Conservation (phyloP, 371 early-diverging fungal genomes). For the Dentiscutata heterogama region DNA sequence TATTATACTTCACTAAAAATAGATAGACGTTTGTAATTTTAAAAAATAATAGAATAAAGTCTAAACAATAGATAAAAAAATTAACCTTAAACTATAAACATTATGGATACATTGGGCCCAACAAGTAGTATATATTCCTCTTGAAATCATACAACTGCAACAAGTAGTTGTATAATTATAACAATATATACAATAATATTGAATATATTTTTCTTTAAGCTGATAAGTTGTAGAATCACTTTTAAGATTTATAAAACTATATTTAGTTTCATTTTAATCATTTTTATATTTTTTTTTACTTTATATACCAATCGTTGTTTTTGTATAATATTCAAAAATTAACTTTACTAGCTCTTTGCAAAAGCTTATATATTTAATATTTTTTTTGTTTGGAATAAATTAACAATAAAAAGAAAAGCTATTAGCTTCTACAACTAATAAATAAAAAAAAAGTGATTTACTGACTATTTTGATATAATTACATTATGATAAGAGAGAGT, state of each 20-base stretch:
- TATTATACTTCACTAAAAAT: no score
- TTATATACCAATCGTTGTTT: not conserved
- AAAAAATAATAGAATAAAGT: no score
- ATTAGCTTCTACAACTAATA: no score
- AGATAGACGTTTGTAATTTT: no score
- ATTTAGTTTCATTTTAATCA: not conserved
- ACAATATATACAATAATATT: conserved; percentile 5
- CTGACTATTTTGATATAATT: no score
- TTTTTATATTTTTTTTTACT: not conserved
- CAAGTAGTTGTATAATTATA: conserved; percentile 6
- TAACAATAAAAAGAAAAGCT: no score
- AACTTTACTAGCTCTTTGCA: not conserved
- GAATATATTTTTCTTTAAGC: conserved; percentile 6
- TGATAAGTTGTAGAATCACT: not conserved
- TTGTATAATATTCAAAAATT: not conserved
- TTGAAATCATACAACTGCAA: not conserved
- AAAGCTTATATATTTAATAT: not conserved
- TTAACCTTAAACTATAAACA: not conserved
- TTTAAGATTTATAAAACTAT: not conserved
- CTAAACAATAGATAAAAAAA: not conserved
- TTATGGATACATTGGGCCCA: not conserved
- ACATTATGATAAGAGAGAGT: no score
- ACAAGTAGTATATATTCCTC: not conserved
- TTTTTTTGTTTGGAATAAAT: no score
- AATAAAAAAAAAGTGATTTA: no score